Percentiles rank a stretch among this genome's conserved stretches.
Evolutionary conservation across 495 filamentous ascomycete species (phyloP).

Genomic region (Talaromyces borbonicus): DNA sequence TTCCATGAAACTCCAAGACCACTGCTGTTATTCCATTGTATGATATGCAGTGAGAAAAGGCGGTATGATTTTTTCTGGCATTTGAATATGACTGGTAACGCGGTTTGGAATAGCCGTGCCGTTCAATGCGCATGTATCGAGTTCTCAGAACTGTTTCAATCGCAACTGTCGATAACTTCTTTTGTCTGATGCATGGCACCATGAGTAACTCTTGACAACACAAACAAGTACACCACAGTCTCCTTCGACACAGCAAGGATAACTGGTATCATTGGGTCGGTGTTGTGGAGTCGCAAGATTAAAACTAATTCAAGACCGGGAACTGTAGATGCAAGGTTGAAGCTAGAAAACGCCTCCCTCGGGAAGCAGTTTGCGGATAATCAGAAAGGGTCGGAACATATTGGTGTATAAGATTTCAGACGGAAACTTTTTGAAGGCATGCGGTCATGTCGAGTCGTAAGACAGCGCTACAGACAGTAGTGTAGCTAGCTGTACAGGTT

Average conservation of each 20-base stretch:
- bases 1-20: too few relatives aligned
- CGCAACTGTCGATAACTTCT: too few relatives aligned
- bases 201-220: background rate
- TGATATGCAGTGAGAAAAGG: too few relatives aligned
- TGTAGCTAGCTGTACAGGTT: conserved; percentile 5
- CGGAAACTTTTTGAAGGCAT: conserved; percentile 6
- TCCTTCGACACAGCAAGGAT: conserved; percentile 1
- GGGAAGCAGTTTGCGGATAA: background rate
- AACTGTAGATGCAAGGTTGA: background rate
- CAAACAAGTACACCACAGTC: too few relatives aligned
- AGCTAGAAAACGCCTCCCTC: background rate
- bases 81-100: too few relatives aligned
- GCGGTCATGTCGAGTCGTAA: conserved; percentile 7
- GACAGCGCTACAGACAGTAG: conserved; percentile 7
- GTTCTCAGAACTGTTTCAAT: too few relatives aligned
- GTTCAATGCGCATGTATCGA: background rate
- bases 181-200: too few relatives aligned
- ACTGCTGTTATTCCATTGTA: too few relatives aligned
- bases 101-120: too few relatives aligned
- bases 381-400: background rate
- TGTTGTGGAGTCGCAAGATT: background rate
- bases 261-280: background rate
- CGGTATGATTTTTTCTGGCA: too few relatives aligned
- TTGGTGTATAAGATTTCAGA: conserved; percentile 1
- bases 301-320: background rate